Evolutionary conservation across 169 alveolate genomes (phyloP).

Genomic region (Perkinsus olseni): DNA sequence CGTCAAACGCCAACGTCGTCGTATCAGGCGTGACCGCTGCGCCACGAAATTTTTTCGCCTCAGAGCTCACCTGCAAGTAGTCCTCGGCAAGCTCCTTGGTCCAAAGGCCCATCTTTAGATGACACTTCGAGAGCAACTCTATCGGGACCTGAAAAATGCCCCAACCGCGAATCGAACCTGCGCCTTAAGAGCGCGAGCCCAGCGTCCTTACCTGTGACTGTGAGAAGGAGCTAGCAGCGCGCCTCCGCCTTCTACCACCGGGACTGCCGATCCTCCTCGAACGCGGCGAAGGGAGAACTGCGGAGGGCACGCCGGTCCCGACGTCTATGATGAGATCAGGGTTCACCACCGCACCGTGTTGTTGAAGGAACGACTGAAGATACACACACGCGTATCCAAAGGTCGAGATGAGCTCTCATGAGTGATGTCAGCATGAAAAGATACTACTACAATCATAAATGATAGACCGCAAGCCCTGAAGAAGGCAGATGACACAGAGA

Average conservation of each 20-base stretch:
- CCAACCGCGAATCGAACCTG: not conserved
- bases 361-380: not conserved
- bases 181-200: not conserved
- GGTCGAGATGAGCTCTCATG: no score
- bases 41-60: not conserved
- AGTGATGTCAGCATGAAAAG: no score
- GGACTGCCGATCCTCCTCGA: not conserved
- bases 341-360: not conserved
- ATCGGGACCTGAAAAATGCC: not conserved
- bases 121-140: slow-evolving; percentile 38
- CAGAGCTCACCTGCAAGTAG: slow-evolving; percentile 8
- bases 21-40: not conserved
- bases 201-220: not conserved
- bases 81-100: slow-evolving; percentile 55
- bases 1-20: no score
- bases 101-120: slow-evolving; percentile 64
- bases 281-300: not conserved
- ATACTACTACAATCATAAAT: no score
- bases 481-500: no score
- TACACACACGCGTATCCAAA: no score
- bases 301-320: not conserved
- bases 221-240: not conserved
- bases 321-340: not conserved
- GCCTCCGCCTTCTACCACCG: not conserved
- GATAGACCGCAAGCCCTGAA: no score